These are phyloP conservation scores for Coffea eugenioides DNA, from an alignment of 257 asterid species.

Conservation along the genomic window DNA sequence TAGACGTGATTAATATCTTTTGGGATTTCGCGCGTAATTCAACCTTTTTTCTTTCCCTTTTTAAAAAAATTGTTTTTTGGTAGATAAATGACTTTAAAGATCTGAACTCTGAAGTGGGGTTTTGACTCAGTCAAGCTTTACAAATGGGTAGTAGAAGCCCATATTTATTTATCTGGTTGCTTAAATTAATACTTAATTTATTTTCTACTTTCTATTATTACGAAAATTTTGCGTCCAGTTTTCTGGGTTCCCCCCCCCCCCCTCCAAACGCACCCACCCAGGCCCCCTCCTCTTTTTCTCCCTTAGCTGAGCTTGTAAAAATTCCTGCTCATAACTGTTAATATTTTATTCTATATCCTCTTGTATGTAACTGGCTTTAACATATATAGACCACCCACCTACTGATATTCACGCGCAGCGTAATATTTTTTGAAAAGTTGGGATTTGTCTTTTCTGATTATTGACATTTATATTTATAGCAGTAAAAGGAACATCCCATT, in stretches of 20 bases:
- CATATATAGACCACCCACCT: conserved; percentile 11
- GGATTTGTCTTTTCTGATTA: conserved; percentile 24
- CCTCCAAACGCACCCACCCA: too few species aligned
- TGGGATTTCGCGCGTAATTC: conserved; percentile 64
- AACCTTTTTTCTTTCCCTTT: conserved; percentile 5
- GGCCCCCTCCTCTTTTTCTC: background rate
- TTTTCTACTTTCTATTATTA: background rate
- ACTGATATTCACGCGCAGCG: background rate
- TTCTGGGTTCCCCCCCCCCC: background rate
- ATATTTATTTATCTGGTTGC: conserved; percentile 9
- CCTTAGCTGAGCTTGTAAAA: background rate
- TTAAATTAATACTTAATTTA: background rate
- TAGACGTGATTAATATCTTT: conserved; percentile 29
- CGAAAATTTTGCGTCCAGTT: background rate
- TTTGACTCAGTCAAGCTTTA: conserved; percentile 55
- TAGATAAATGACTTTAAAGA: conserved; percentile 31
- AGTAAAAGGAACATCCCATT: conserved; percentile 10
- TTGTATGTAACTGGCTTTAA: background rate
- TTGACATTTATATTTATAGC: conserved; percentile 12
- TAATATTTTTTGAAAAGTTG: conserved; percentile 15
- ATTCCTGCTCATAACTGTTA: conserved; percentile 1
- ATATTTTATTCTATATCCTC: conserved; percentile 13
- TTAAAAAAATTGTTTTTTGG: background rate
- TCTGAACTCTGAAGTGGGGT: conserved; percentile 39
- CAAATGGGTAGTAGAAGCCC: conserved; percentile 6